Evolutionary conservation across 2,329 filamentous ascomycete genomes (phyloP).

Genomic region (Karstenula rhodostoma): DNA sequence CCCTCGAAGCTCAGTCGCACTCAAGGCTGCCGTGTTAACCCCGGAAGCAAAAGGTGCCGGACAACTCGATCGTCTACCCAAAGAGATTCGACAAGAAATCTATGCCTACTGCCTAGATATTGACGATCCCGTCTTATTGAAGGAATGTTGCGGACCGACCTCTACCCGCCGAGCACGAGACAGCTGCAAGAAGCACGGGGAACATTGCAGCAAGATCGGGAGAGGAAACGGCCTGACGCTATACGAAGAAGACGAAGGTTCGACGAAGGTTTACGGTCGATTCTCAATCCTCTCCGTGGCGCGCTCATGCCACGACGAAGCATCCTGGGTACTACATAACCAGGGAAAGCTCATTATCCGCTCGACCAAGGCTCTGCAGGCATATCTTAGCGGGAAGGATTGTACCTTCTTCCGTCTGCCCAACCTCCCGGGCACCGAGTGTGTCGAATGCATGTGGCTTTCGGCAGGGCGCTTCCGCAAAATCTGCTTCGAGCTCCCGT

Average conservation of each 20-base stretch:
- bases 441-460: slow-evolving; percentile 22
- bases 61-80: slow-evolving; percentile 17
- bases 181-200: slow-evolving; percentile 25
- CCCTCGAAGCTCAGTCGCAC: neutral
- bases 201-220: slow-evolving; percentile 10
- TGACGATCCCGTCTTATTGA: slow-evolving; percentile 18
- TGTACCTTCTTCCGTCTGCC: slow-evolving; percentile 12
- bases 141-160: slow-evolving; percentile 23
- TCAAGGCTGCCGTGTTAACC: neutral
- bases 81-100: slow-evolving; percentile 24
- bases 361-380: neutral
- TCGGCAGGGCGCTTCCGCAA: slow-evolving; percentile 16
- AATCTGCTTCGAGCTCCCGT: slow-evolving; percentile 14
- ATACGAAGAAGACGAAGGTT: neutral
- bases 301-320: slow-evolving; percentile 20
- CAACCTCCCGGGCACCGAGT: slow-evolving; percentile 1
- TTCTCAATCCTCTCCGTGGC: slow-evolving; percentile 26
- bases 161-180: slow-evolving; percentile 22
- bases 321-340: slow-evolving; percentile 21
- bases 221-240: slow-evolving; percentile 5
- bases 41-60: slow-evolving; percentile 15
- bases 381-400: slow-evolving; percentile 17
- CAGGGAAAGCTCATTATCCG: slow-evolving; percentile 16
- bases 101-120: slow-evolving; percentile 19
- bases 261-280: slow-evolving; percentile 8